Base-by-base conservation (phyloP, 2,329 filamentous ascomycete genomes). In the Talaromyces sp. region DNA sequence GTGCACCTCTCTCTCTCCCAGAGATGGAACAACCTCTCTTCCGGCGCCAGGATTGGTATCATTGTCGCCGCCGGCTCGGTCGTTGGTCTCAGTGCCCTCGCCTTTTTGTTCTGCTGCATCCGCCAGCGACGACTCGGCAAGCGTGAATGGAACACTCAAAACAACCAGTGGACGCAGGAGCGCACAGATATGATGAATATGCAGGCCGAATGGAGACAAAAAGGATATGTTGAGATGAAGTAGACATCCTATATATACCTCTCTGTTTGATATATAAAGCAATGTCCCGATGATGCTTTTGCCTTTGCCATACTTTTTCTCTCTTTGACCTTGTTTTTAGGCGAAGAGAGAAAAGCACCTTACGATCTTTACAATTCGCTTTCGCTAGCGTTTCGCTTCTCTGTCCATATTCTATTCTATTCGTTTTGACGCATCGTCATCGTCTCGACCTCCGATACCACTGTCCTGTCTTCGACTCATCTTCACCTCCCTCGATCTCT, bases 41-140 rank as follows among this genome's bases (percentile, higher is more conserved):
- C 73, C 0, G 80, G 75, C 16, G 82, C 81, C 61, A 83, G 85
- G 68, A 80, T 82, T 61, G 83, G 79, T 50, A 79, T 86, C 63
- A 76, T 74, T 66, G 70, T 68, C 62, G 80, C 76, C 33, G 75
- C 75, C 39, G 79, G 76, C 27, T 76, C 69, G 7, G 75, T 74
- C 11, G 74, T 69, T 31, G 71, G 70, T 5, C 47, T 78, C 35
- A 68, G 69, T 35, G 69, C 82, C 27, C 73, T 72, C 8, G 69
- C 77, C 22, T 73, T 81, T 27, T 68, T 76, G 11, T 78, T 83
- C 69, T 84, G 79, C 75, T 85, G 81, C 71, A 69, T 84, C 67
- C 78, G 76, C 57, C 83, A 85, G 72, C 79, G 84, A 65, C 78
- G 79, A 65, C 76, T 78, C 67, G 84, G 84, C 39, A 80, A 81